Evolutionary conservation across 805 yeast genomes (phyloP).

Genomic region (Saccharomycodes ludwigii): DNA sequence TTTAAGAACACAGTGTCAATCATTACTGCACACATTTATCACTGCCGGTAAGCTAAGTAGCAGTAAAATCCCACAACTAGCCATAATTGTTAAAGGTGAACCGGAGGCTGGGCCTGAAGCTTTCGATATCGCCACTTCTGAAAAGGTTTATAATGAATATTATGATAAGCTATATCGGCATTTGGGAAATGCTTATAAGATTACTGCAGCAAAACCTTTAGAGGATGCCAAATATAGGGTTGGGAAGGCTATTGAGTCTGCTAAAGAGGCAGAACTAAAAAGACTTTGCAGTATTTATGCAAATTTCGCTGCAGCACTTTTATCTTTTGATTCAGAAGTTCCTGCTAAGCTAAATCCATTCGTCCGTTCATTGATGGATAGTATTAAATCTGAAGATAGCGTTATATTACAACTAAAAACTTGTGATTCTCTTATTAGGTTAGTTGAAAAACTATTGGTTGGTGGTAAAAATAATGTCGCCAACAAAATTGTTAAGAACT

Average conservation of each 20-base stretch:
- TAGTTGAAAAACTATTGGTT: conserved; percentile 47
- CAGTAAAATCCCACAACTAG: conserved; percentile 64
- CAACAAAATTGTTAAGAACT: conserved; percentile 78
- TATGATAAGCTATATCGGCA: conserved; percentile 52
- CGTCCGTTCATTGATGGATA: conserved; percentile 85
- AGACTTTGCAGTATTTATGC: conserved; percentile 56
- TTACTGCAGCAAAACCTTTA: conserved; percentile 57
- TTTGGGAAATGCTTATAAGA: conserved; percentile 56
- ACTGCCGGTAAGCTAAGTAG: conserved; percentile 65
- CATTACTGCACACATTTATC: conserved; percentile 64
- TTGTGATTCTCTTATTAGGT: conserved; percentile 52
- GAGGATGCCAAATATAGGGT: conserved; percentile 72
- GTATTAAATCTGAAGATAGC: conserved; percentile 66
- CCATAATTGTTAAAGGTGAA: conserved; percentile 90
- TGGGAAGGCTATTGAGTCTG: conserved; percentile 52
- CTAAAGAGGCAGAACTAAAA: conserved; percentile 36
- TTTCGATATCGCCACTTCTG: conserved; percentile 69
- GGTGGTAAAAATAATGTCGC: conserved; percentile 60
- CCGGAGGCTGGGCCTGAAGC: conserved; percentile 90
- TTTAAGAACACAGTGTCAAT: conserved; percentile 77
- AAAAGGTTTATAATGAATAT: conserved; percentile 48
- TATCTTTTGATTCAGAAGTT: conserved; percentile 39
- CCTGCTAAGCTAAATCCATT: conserved; percentile 84
- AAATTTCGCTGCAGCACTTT: conserved; percentile 64
- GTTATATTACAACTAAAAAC: conserved; percentile 56